These are phyloP conservation scores for Tetrahymena malaccensis DNA, from an alignment of 73 alveolate genomes.

Conservation along the genomic window DNA sequence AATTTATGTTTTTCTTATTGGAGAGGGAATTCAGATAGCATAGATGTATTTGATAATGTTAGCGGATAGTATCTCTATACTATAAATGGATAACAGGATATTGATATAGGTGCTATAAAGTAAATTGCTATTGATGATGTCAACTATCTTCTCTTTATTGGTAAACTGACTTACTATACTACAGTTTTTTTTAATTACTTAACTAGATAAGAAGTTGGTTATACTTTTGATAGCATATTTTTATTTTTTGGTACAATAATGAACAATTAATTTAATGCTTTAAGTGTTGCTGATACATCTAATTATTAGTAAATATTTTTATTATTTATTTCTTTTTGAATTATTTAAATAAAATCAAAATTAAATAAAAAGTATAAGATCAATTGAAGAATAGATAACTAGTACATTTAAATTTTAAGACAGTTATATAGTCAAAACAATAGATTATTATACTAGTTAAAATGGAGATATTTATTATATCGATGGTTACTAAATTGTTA, in stretches of 20 bases:
- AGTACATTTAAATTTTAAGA: neutral
- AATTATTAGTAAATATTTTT: neutral
- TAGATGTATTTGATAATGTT: neutral
- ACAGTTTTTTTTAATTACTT: neutral
- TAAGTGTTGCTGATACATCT: neutral
- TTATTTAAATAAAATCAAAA: too few species aligned
- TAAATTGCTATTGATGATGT: neutral
- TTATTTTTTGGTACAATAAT: neutral
- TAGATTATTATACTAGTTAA: neutral
- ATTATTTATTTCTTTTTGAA: too few species aligned
- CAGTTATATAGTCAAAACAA: neutral
- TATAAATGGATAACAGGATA: neutral
- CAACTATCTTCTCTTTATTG: neutral
- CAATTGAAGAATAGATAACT: neutral
- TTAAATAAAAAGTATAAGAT: neutral
- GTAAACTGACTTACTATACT: neutral
- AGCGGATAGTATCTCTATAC: neutral
- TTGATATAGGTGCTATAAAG: neutral
- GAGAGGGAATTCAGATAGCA: neutral
- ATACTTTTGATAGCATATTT: neutral
- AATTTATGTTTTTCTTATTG: neutral
- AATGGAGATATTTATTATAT: neutral
- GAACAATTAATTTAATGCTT: neutral
- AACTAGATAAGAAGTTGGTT: neutral
- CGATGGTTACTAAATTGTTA: neutral